A percentile compares a stretch with the other conserved stretches of the same genome.
Evolutionary conservation across 441 rosid genomes (phyloP).

Genomic region (Arabidopsis hybrid): DNA sequence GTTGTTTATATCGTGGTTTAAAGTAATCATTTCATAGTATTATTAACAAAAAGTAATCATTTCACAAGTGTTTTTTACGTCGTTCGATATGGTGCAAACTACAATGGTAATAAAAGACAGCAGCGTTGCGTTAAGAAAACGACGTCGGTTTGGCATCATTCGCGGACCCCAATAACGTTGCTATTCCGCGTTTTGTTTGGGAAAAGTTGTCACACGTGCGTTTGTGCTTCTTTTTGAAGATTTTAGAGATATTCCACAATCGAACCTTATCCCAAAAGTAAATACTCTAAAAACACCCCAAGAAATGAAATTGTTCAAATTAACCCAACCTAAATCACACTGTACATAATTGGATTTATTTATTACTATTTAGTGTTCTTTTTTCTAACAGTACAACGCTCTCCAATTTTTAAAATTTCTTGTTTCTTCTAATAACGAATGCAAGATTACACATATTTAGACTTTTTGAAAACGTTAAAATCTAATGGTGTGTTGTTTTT

Average conservation of each 20-base stretch:
- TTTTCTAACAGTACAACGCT: constrained; percentile 47
- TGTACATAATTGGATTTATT: constrained; percentile 23
- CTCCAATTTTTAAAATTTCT: constrained; percentile 44
- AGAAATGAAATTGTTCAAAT: background rate
- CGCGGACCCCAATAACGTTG: constrained; percentile 42
- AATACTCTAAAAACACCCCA: background rate
- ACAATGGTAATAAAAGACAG: constrained; percentile 27
- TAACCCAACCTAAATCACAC: constrained; percentile 7
- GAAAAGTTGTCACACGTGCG: constrained; percentile 44
- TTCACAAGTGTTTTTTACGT: background rate
- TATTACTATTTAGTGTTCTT: constrained; percentile 34
- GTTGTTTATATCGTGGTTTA: constrained; percentile 17
- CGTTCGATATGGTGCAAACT: constrained; percentile 8
- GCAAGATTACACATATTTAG: constrained; percentile 14
- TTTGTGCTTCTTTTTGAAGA: constrained; percentile 40
- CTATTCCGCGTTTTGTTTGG: constrained; percentile 36
- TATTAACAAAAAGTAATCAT: background rate
- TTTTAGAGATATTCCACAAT: constrained; percentile 35
- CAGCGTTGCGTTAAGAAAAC: constrained; percentile 43
- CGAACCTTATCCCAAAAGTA: constrained; percentile 19
- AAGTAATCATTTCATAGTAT: background rate
- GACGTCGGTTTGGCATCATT: constrained; percentile 36
- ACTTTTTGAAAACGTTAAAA: constrained; percentile 35
- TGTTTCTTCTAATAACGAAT: constrained; percentile 31
- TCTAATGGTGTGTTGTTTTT: constrained; percentile 27